Base-by-base conservation (phyloP, 305 asterid genomes). In the Salvia sclarea region DNA sequence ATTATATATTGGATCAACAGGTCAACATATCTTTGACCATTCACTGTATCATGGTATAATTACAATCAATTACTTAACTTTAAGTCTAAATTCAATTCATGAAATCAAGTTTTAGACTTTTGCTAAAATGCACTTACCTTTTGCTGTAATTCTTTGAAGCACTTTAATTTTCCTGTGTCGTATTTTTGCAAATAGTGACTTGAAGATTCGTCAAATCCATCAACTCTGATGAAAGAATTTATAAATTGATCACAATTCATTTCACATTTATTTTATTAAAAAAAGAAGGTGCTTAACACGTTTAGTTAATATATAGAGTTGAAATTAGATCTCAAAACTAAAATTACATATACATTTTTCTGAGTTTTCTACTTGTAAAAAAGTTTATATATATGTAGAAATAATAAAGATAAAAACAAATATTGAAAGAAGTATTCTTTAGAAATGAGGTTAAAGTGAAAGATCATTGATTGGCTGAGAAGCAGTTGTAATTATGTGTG, bases 201-300 rank as follows among this genome's bases (percentile, higher is more conserved):
- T 43, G 16, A 74, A 67, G 79, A 60, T 61, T 61, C 12, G 79
- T 78, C 79, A 78, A 66, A 66, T 78, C 82, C 60, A 74, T 78
- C 79, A 74, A 70, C 63, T 74, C 71, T 35, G 38, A 52, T 24
- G 14, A 41, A 14, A 9, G 17, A 56, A 64, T 63, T 49, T 2
- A 2, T 55, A 37, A 21, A 38, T 11, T 53, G 3, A 52, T 38
- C 52, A 25, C 37, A 8, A 14, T 68, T 18, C 61, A 20, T 70
- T 66, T 73, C 69, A 9, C 59, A 64, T 7, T 2, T 47, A 2
- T n/a, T 55, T 14, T 13, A 4, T 31, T 5, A 30, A n/a, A 0
- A 0, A 14, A 45, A 47, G 4, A 6, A 14, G 11, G 20, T 44
- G 21, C 49, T 16, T 43, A n/a, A 43, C 50, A 7, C 16, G 17